Evolutionary conservation across 768 basidiomycete species (phyloP), one percentile per base, ranked within the genome.

Genomic region (Mycena belliarum): DNA sequence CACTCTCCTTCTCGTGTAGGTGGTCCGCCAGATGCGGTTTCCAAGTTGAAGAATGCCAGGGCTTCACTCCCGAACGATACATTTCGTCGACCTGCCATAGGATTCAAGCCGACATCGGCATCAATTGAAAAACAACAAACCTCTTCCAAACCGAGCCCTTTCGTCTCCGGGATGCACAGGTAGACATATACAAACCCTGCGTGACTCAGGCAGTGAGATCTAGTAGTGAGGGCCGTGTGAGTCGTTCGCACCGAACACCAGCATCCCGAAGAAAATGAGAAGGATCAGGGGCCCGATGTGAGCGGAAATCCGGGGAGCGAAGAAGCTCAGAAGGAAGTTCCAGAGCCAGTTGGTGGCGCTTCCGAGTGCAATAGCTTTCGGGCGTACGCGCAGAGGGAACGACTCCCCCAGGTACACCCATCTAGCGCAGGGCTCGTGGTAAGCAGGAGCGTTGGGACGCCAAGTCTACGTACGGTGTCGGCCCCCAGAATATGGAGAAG

Each of bases 331-430:
- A 44, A 89, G 75, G 76, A 89, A 88, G 66, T 89, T 89, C 89
- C 88, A 89, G 50, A 89, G 58, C 87, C 86, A 86, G 62, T 78
- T 82, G 25, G 80, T 75, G 0, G 81, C 80, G 40, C 85, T 86
- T 10, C 88, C 88, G n/a, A 91, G 76, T 0, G 89, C 89, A 66
- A 92, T 91, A 62, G 81, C 77, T 70, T 91, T 91, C 7, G 91
- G 81, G 55, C 89, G 81, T 43, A 93, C 87, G 45, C 89, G 85
- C 23, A 92, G 82, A 15, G 89, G 91, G 81, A 91, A 92, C 20
- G 84, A 86, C 75, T 91, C 89, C 49, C 88, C 88, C 29, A 89
- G 80, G 65, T 89, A 89, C 7, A 89, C 88, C 84, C 84, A 86
- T 56, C 79, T 79, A 38, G 18, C 37, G 37, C 6, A 6, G 37